phyloP scores from a whole-genome alignment of 106 monocot genomes.

The Dendrobium huoshanense region DNA sequence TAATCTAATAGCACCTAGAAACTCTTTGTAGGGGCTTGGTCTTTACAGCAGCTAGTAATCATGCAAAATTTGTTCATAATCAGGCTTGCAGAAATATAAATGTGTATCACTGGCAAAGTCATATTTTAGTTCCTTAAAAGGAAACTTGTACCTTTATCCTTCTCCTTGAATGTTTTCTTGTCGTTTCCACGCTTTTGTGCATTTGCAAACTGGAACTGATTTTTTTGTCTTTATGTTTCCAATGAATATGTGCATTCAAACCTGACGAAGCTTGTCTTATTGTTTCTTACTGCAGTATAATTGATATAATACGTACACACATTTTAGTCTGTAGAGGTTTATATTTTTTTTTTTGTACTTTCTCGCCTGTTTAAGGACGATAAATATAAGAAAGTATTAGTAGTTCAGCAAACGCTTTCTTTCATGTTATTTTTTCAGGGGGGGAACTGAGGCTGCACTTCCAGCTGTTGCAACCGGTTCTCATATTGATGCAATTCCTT shows the following conservation, averaged over 20 bases:
- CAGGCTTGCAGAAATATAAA: background rate
- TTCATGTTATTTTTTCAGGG: slow-evolving; percentile 34
- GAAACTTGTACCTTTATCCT: background rate
- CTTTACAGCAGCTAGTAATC: background rate
- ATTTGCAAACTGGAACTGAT: background rate
- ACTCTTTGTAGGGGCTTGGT: background rate
- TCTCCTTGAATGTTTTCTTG: background rate
- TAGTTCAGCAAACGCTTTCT: slow-evolving; percentile 1
- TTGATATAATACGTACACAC: background rate
- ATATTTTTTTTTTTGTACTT: background rate
- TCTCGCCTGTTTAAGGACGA: background rate
- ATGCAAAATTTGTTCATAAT: background rate
- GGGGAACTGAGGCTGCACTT: slow-evolving; percentile 53
- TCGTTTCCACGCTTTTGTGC: background rate
- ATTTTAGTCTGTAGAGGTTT: background rate
- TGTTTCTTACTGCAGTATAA: background rate
- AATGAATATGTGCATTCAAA: background rate
- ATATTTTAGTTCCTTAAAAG: background rate
- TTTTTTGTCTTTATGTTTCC: background rate
- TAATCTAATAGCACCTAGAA: too few species aligned
- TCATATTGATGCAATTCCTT: slow-evolving; percentile 94
- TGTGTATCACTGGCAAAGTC: background rate
- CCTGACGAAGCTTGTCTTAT: background rate
- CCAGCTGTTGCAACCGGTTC: slow-evolving; percentile 87
- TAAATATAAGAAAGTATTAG: background rate